Percentiles rank a stretch among this genome's conserved stretches.
Evolutionary conservation across 2,329 filamentous ascomycete species (phyloP).

Genomic region (Xylaria sp.): DNA sequence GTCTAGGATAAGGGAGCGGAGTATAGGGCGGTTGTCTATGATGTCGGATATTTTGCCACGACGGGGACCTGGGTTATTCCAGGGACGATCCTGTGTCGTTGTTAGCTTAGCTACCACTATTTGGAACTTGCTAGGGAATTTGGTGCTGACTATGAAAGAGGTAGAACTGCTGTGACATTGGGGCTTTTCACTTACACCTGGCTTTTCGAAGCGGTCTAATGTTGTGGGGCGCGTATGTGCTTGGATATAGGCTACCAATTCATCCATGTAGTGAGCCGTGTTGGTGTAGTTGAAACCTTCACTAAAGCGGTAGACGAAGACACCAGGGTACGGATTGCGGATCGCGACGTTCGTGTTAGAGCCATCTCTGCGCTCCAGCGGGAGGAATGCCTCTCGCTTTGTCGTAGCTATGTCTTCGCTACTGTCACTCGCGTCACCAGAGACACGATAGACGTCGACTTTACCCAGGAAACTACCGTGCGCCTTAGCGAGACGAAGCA

Average conservation of each 20-base stretch:
- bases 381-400: constrained; percentile 57
- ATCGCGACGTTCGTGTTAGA: constrained; percentile 61
- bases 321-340: constrained; percentile 61
- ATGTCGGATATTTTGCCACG: constrained; percentile 38
- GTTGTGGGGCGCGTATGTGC: constrained; percentile 59
- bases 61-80: constrained; percentile 54
- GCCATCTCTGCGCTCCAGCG: constrained; percentile 62
- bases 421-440: constrained; percentile 26
- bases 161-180: neutral
- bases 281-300: constrained; percentile 69
- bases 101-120: neutral
- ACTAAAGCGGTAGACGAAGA: constrained; percentile 66
- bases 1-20: constrained; percentile 66
- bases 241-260: constrained; percentile 59
- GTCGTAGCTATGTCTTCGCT: constrained; percentile 35
- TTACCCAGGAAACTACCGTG: constrained; percentile 81
- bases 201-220: constrained; percentile 56
- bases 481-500: constrained; percentile 83
- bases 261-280: constrained; percentile 62
- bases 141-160: neutral
- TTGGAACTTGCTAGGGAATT: too few relatives aligned
- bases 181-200: constrained; percentile 55
- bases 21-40: constrained; percentile 50
- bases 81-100: constrained; percentile 52
- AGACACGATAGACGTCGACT: constrained; percentile 73